Base-by-base conservation (phyloP, 2,329 filamentous ascomycete species). In the Fusarium avenaceum region DNA sequence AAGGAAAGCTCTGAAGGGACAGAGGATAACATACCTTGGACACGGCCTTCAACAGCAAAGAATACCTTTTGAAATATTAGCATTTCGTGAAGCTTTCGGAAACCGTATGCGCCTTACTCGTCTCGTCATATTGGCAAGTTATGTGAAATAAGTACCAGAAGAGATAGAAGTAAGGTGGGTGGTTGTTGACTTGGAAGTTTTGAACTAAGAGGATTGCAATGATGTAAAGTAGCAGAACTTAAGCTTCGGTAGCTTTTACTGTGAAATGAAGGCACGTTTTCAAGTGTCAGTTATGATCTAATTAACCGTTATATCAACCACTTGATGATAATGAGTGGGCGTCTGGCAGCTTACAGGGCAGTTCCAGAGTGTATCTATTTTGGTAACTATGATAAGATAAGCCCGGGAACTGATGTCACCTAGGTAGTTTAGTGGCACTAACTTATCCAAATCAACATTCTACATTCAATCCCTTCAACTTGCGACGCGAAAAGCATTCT, bases 41-140 rank as follows among this genome's bases (percentile, higher is more conserved):
- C 91, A 39, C 84, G 84, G 54, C 90, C 90, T 71, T 92, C 88
- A 59, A 89, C 90, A 17, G 86, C 79, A 74, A 90, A 91, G 70
- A 87, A 87, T 32, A 89, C 79, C 87, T 90, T 48, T 7, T 0
- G 22, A n/a, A 4, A 4, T 17, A 20, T 73, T 26, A 73, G 45
- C 7, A 43, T n/a, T 6, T 17, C 35, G 3, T 14, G 13, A 14
- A n/a, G 26, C 11, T 39, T 13, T n/a, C 11, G 28, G 20, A 6
- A 13, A 17, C 14, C 4, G 26, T 10, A 22, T 56, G 38, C 13
- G 14, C 10, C 71, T 47, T 73, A 80, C 80, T 61, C 80, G 75
- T 74, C 78, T 79, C 15, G 72, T 70, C 80, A 81, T 74, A 8
- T 60, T 66, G 46, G 17, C 15, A 17, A 52, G 20, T 49, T 50